These are phyloP conservation scores for Papiliotrema flavescens DNA, from an alignment of 1,284 basidiomycete species.

Conservation along the genomic window DNA sequence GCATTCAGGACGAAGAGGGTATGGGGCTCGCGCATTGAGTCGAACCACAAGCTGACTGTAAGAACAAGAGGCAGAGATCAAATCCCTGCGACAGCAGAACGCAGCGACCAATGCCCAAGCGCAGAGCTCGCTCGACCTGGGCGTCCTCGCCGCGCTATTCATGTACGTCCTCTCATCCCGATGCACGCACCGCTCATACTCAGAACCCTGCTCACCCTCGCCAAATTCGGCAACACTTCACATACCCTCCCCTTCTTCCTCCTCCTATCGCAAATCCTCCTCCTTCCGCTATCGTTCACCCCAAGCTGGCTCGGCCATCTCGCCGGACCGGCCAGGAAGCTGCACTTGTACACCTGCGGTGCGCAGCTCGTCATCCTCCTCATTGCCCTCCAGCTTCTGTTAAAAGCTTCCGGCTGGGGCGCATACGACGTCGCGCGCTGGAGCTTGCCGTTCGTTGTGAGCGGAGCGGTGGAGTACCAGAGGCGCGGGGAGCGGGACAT, in stretches of 20 bases:
- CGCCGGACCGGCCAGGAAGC: background rate
- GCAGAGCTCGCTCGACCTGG: slow-evolving; percentile 27
- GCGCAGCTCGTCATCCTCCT: slow-evolving; percentile 27
- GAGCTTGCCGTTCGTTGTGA: slow-evolving; percentile 30
- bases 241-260: slow-evolving; percentile 9
- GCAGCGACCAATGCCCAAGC: slow-evolving; percentile 19
- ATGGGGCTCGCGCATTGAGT: background rate
- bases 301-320: slow-evolving; percentile 18
- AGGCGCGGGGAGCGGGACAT: slow-evolving; percentile 26
- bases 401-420: background rate
- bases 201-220: slow-evolving; percentile 8
- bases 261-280: slow-evolving; percentile 18
- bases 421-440: slow-evolving; percentile 25
- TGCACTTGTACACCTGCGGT: slow-evolving; percentile 14
- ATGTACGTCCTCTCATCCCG: slow-evolving; percentile 24
- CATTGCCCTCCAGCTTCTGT: slow-evolving; percentile 3
- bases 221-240: slow-evolving; percentile 9
- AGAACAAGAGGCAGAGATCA: slow-evolving; percentile 42
- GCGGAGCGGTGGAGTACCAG: slow-evolving; percentile 32
- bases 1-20: slow-evolving; percentile 7
- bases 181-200: background rate
- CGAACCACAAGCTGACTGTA: background rate
- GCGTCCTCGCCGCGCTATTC: slow-evolving; percentile 24
- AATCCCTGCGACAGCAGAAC: slow-evolving; percentile 22
- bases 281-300: slow-evolving; percentile 34